Conservation (phyloP, 164 flowering plant genomes). For the Stephania cephalantha region DNA sequence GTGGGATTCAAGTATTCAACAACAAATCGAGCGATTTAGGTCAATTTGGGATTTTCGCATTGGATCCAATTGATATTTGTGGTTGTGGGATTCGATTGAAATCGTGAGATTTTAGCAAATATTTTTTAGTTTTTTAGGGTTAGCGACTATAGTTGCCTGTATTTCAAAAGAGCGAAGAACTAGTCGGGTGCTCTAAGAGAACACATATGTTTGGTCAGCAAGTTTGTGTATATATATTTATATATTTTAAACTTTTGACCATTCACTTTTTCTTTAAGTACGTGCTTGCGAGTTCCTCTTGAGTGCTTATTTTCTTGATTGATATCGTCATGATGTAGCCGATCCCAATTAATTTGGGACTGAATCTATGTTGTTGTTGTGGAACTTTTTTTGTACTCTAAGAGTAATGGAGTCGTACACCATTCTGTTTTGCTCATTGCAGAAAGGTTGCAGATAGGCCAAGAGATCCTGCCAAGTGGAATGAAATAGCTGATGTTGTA, state of each 20-base stretch:
- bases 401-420: background rate
- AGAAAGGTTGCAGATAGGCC: conserved; percentile 90
- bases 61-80: too few species aligned
- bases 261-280: background rate
- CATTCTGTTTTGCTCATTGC: conserved; percentile 22
- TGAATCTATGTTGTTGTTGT: background rate
- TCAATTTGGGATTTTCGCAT: too few species aligned
- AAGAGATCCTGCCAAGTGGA: conserved; percentile 94
- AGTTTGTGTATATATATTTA: too few species aligned
- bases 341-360: background rate
- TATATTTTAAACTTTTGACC: background rate
- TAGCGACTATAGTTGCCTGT: too few species aligned
- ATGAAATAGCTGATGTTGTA: conserved; percentile 85
- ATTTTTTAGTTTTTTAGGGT: too few species aligned
- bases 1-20: too few species aligned
- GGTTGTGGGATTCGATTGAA: too few species aligned
- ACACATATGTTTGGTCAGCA: too few species aligned
- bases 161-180: too few species aligned
- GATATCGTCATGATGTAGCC: background rate
- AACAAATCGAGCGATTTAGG: too few species aligned
- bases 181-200: too few species aligned
- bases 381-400: background rate
- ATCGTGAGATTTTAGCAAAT: too few species aligned
- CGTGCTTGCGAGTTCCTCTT: background rate
- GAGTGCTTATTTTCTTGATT: background rate